phyloP scores from a whole-genome alignment of 192 early-diverging fungal species.

The Coemansia sp. region DNA sequence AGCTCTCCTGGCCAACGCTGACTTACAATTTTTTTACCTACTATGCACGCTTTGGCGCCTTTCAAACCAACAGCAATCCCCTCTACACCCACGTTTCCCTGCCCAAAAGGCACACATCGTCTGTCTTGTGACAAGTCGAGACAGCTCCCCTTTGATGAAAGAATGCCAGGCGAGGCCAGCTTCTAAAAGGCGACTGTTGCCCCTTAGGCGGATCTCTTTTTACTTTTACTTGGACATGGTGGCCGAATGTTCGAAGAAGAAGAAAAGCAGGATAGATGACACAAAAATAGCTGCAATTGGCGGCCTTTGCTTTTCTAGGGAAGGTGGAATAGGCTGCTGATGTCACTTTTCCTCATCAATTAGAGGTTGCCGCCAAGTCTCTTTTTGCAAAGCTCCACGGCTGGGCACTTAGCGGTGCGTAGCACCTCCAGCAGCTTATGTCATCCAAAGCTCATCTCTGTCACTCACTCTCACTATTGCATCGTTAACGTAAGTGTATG shows the following conservation, averaged over 20 bases:
- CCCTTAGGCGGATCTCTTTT: not conserved
- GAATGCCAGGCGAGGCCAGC: not conserved
- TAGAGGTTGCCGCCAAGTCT: not conserved
- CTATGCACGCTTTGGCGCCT: not conserved
- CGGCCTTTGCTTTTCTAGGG: not conserved
- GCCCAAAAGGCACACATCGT: not conserved
- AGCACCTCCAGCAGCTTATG: not conserved
- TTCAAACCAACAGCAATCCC: not conserved
- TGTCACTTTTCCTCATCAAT: not conserved
- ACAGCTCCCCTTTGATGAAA: not conserved
- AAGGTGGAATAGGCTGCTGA: not conserved
- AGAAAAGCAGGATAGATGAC: not conserved
- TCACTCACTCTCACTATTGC: not conserved
- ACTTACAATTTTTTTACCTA: not conserved
- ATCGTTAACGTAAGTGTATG: not conserved
- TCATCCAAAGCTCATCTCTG: not conserved
- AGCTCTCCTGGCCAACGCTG: not conserved
- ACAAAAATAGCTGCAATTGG: not conserved
- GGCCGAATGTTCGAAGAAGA: not conserved
- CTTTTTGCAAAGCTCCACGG: not conserved
- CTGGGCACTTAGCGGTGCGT: not conserved
- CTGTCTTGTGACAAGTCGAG: not conserved
- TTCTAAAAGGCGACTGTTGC: not conserved
- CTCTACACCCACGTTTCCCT: not conserved
- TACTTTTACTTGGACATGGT: not conserved